These are phyloP conservation scores for Corinectria fuckeliana DNA, from an alignment of 2,329 filamentous ascomycete genomes.

Conservation along the genomic window DNA sequence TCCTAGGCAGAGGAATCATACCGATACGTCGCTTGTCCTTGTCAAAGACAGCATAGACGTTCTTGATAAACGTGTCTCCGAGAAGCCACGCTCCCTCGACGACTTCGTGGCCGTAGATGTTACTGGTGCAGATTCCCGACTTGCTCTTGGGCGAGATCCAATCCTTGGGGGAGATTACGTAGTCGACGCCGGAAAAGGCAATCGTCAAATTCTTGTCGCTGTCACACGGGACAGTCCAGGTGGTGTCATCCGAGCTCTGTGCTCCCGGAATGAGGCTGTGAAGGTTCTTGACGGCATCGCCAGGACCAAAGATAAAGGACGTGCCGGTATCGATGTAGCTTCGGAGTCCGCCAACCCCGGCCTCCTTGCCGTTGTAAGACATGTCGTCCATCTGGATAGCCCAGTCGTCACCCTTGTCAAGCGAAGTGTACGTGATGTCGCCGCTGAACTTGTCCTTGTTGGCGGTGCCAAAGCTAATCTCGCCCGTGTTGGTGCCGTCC, in stretches of 20 bases:
- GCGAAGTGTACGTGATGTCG: slow-evolving; percentile 69
- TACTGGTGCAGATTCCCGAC: slow-evolving; percentile 67
- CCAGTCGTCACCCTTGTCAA: slow-evolving; percentile 69
- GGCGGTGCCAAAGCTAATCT: slow-evolving; percentile 76
- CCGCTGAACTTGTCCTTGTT: slow-evolving; percentile 73
- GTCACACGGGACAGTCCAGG: slow-evolving; percentile 77
- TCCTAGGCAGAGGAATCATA: slow-evolving; percentile 39
- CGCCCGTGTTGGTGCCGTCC: slow-evolving; percentile 73
- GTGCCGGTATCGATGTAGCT: slow-evolving; percentile 88
- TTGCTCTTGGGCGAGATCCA: slow-evolving; percentile 63
- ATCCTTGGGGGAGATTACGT: slow-evolving; percentile 71
- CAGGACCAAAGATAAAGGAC: slow-evolving; percentile 77
- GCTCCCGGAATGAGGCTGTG: slow-evolving; percentile 73
- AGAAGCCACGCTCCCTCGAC: slow-evolving; percentile 76
- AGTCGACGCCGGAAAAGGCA: slow-evolving; percentile 71
- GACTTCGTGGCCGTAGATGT: slow-evolving; percentile 75
- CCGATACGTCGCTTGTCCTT: slow-evolving; percentile 71
- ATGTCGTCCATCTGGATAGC: slow-evolving; percentile 73
- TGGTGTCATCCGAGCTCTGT: slow-evolving; percentile 61
- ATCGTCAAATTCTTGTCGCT: slow-evolving; percentile 67
- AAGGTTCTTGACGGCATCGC: slow-evolving; percentile 68
- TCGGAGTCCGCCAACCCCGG: slow-evolving; percentile 60
- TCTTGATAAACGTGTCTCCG: slow-evolving; percentile 86
- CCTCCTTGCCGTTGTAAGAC: slow-evolving; percentile 64
- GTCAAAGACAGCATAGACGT: slow-evolving; percentile 88